Base-by-base conservation (phyloP, 2,329 filamentous ascomycete species). In the Penicillium sclerotiorum region DNA sequence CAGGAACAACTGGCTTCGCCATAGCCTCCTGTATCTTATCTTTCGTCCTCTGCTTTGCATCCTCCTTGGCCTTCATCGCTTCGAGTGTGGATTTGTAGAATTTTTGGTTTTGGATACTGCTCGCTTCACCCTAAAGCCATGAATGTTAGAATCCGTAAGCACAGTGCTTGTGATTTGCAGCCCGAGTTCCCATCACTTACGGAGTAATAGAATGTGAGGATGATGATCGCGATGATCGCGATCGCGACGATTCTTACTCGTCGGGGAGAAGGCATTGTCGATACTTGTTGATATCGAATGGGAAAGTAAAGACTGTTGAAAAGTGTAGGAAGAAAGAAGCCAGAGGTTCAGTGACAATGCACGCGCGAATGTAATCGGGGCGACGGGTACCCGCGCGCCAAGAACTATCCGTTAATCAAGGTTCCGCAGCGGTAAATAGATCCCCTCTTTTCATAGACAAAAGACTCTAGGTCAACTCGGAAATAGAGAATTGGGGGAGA, bases 121-220 rank as follows among this genome's bases (percentile, higher is more conserved):
- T 65, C 22, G 67, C 58, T 54, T 75, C 71, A 52, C 68, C 67
- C 74, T 77, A 46, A n/a, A n/a, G n/a, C n/a, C n/a, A n/a, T n/a
- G n/a, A 42, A 50, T 21, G 45, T 20, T 13, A 15, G 45, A 39
- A 36, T 33, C 23, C 20, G 47, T 59, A 36, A 58, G 48, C 20
- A 28, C 22, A n/a, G n/a, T n/a, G n/a, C n/a, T n/a, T n/a, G n/a
- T n/a, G n/a, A n/a, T n/a, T n/a, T n/a, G n/a, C n/a, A n/a, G n/a
- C n/a, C n/a, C n/a, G n/a, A n/a, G n/a, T n/a, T n/a, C n/a, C n/a
- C n/a, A n/a, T n/a, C 7, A 50, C 78, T 76, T 67, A 87, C 83
- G 50, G 86, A 87, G 67, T 90, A 86, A 76, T 93, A 90, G 59
- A 95, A 76, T 47, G 87, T 74, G 38, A 86, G 78, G 59, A 93